Percentiles rank a stretch among this genome's conserved stretches.
phyloP scores from a whole-genome alignment of 768 basidiomycete species.

The Suillus subaureus region DNA sequence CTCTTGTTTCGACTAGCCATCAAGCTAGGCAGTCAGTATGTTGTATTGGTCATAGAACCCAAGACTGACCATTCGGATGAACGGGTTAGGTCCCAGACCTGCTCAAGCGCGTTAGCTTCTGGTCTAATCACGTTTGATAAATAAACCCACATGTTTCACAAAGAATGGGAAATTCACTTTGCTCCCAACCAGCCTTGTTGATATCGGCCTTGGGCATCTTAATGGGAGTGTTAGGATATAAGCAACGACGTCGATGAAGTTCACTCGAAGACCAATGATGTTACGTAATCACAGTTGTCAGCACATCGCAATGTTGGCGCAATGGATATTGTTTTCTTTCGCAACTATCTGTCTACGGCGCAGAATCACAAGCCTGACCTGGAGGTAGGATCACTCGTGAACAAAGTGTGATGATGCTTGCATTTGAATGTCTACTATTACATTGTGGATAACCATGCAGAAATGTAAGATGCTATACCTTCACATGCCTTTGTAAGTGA shows the following conservation, averaged over 20 bases:
- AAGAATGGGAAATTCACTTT: conserved; percentile 90
- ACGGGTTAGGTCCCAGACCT: conserved; percentile 59
- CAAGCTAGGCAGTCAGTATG: not conserved
- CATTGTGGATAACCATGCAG: conserved; percentile 3
- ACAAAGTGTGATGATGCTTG: conserved; percentile 2
- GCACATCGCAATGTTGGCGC: not conserved
- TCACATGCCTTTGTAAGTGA: conserved; percentile 57
- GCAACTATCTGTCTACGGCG: not conserved
- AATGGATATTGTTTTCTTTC: not conserved
- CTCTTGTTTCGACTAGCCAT: conserved; percentile 90
- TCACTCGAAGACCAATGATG: not conserved
- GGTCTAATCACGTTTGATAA: not conserved
- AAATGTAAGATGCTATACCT: not conserved
- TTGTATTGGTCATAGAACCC: conserved; percentile 7
- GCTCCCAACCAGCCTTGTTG: conserved; percentile 94
- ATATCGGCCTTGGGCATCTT: conserved; percentile 86
- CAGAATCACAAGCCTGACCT: not conserved
- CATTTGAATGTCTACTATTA: conserved; percentile 8
- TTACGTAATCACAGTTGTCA: conserved; percentile 1
- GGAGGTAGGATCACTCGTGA: not conserved
- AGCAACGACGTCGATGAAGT: not conserved
- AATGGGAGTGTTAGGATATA: not conserved
- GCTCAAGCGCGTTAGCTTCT: not conserved
- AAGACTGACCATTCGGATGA: conserved; percentile 84
- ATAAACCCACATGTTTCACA: conserved; percentile 82